Base-by-base conservation (phyloP, 1,139 yeast species). In the Taphrina deformans region DNA sequence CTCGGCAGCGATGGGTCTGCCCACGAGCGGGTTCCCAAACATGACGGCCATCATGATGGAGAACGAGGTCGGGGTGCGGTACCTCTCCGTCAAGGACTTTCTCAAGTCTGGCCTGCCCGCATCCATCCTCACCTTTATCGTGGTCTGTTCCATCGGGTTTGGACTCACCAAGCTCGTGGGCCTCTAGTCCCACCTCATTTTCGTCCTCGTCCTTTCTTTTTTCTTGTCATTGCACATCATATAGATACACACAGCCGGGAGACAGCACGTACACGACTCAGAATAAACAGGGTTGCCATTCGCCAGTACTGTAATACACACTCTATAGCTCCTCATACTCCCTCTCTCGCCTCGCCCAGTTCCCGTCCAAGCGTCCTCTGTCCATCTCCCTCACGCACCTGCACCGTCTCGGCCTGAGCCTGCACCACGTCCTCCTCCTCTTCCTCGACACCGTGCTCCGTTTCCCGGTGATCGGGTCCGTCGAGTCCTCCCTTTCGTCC, bases 11-110 rank as follows among this genome's bases (percentile, higher is more conserved):
- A 92, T 92, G 97, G 97, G 96, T 10, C 80, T 92, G 67, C 98
- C 98, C 29, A 92, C 98, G 0, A 88, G 96, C 1, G 98, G 98
- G 0, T 92, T 92, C 82, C 98, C 98, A 18, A 92, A 92, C 72
- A 96, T 92, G 51, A 91, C 97, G 0, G 98, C 97, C 1, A 89
- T 92, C 67, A 89, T 96, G 67, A 85, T 90, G 85, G 84, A 90
- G 6, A 96, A 92, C 75, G 96, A 89, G 72, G 82, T 90, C 31
- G 97, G 97, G 7, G 86, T 86, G 67, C 87, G 93, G 31, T 92
- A 92, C 73, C 77, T 92, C 70, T 85, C 91, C 0, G 97, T 91
- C 21, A 84, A 85, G 38, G 87, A 87, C 55, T 92, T 92, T 73
- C 89, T 92, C 67, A 85, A 87, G 18, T 81, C 96, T 69, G 98